Conservation (phyloP, 2,329 filamentous ascomycete genomes). For the Aspergillus pseudoviridinutans region DNA sequence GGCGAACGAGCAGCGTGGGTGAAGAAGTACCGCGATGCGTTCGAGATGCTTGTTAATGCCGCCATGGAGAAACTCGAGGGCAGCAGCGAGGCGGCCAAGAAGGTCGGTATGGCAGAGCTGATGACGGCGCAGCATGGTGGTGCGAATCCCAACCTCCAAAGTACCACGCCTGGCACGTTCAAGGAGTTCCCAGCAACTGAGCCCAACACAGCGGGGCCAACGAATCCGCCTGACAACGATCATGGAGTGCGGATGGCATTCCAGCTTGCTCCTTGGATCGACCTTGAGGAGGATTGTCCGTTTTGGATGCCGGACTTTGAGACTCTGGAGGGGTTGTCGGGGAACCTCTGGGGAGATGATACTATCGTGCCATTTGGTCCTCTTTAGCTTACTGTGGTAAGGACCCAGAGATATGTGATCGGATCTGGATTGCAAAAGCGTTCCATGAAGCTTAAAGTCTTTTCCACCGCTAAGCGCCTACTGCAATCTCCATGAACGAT, state of each 20-base stretch:
- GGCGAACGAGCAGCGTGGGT: constrained; percentile 48
- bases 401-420: background rate
- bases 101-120: constrained; percentile 37
- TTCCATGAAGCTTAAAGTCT: background rate
- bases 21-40: constrained; percentile 47
- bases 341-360: constrained; percentile 26
- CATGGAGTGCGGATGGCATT: constrained; percentile 37
- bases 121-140: constrained; percentile 35
- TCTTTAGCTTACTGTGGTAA: constrained; percentile 12
- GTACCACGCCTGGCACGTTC: constrained; percentile 10
- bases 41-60: constrained; percentile 46
- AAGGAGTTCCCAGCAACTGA: constrained; percentile 12
- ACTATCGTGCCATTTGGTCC: constrained; percentile 28
- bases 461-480: background rate
- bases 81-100: constrained; percentile 28
- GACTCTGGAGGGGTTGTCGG: constrained; percentile 29
- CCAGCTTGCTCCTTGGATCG: constrained; percentile 39
- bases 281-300: constrained; percentile 31
- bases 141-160: constrained; percentile 8
- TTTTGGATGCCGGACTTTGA: constrained; percentile 41
- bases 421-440: background rate
- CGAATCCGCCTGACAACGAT: constrained; percentile 23
- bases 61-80: constrained; percentile 45
- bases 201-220: background rate
- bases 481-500: background rate